Conservation (phyloP, 805 yeast genomes). For the Barnettozyma botsteinii region DNA sequence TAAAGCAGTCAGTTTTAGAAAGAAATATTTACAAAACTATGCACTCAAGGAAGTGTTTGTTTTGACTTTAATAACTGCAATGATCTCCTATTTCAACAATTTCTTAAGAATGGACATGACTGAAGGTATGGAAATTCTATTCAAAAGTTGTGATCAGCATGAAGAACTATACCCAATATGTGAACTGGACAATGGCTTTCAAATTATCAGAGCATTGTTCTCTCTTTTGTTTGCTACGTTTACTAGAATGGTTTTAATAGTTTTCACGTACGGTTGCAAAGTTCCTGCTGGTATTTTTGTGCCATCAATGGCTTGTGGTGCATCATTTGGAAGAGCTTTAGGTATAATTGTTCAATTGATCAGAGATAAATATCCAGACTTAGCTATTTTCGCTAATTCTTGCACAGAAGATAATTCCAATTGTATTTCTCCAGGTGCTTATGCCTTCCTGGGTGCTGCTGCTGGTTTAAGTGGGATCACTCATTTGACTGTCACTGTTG, state of each 20-base stretch:
- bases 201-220: constrained; percentile 33
- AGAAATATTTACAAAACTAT: constrained; percentile 47
- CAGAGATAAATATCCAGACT: constrained; percentile 34
- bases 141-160: constrained; percentile 65
- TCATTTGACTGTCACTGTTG: constrained; percentile 86
- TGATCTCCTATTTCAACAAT: constrained; percentile 76
- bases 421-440: constrained; percentile 89
- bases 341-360: constrained; percentile 64
- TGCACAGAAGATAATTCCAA: constrained; percentile 36
- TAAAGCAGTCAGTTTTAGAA: constrained; percentile 70
- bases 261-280: constrained; percentile 85
- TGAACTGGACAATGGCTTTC: constrained; percentile 28
- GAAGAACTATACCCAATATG: constrained; percentile 37
- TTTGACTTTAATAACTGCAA: constrained; percentile 64
- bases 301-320: constrained; percentile 96
- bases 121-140: constrained; percentile 83
- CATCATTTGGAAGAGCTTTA: constrained; percentile 83
- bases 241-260: constrained; percentile 63
- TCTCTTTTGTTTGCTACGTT: constrained; percentile 67
- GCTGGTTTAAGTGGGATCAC: constrained; percentile 94
- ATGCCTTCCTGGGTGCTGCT: constrained; percentile 94
- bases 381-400: constrained; percentile 28
- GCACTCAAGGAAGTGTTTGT: constrained; percentile 68
- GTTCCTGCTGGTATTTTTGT: constrained; percentile 98
- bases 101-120: constrained; percentile 89